Conservation (phyloP, 306 rosid species). For the Cicer arietinum region DNA sequence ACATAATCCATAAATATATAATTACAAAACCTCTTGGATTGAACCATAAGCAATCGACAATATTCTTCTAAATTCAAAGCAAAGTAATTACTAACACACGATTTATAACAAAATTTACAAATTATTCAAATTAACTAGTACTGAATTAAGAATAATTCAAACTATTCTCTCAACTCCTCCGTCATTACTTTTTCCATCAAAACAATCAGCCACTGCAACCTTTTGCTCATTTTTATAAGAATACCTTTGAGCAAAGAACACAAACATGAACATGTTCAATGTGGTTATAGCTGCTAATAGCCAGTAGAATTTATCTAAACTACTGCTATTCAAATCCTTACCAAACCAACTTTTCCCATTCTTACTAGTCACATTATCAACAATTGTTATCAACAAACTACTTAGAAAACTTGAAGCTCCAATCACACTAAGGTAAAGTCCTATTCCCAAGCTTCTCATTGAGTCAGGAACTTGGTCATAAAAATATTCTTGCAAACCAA, state of each 20-base stretch:
- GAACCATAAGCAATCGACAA: too few species aligned
- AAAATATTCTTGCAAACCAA: constrained; percentile 85
- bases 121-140: not conserved
- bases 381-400: constrained; percentile 58
- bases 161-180: constrained; percentile 43
- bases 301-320: constrained; percentile 27
- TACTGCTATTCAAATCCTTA: constrained; percentile 70
- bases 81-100: too few species aligned
- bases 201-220: constrained; percentile 64
- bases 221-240: constrained; percentile 79
- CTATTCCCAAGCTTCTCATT: constrained; percentile 85
- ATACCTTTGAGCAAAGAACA: constrained; percentile 68
- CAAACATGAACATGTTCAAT: constrained; percentile 56
- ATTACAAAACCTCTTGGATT: too few species aligned
- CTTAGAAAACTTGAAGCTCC: constrained; percentile 75
- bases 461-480: constrained; percentile 90
- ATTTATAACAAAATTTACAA: too few species aligned
- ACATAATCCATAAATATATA: not conserved
- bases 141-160: constrained; percentile 36
- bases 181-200: constrained; percentile 47
- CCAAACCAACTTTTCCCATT: constrained; percentile 76
- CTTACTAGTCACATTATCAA: constrained; percentile 57
- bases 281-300: constrained; percentile 55
- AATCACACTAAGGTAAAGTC: constrained; percentile 69
- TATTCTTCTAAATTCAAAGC: too few species aligned